Base-by-base conservation (phyloP, 768 basidiomycete genomes). In the Chalciporus pseudorubinellus region DNA sequence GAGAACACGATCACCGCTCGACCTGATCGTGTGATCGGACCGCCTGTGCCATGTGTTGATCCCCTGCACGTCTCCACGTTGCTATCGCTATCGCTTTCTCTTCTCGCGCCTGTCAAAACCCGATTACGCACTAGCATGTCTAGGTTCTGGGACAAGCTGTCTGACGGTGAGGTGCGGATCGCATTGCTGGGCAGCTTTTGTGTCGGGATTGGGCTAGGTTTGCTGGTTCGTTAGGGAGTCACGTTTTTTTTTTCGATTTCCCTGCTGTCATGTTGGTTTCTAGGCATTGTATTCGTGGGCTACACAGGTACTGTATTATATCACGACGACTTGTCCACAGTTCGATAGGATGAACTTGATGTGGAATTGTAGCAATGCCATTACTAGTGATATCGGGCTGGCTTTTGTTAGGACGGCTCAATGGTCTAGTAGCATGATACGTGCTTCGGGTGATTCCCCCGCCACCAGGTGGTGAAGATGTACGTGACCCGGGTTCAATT, bases 11-110 rank as follows among this genome's bases (percentile, higher is more conserved):
- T 59, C 31, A 69, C 57, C 33, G n/a, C 33, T 22, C 58, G 34
- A 48, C 57, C 61, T 22, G 58, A 56, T 34, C 49, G 14, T 46
- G 42, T 20, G 21, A 52, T 56, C 44, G n/a, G 39, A 26, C 50
- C 52, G 18, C 51, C 64, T 13, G 34, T 44, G 13, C 68, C 71
- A n/a, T 63, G 66, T 16, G 77, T 84, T 52, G 86, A 88, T 55
- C 87, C 86, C 1, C 66, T 89, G 14, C 84, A 87, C 62, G 62
- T 87, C 31, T 83, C 85, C 1, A 85, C 84, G 6, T 66, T 88
- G 26, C 13, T 88, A 7, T 60, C 80, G 42, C 78, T 85, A 59
- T 82, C 85, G 1, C 51, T 85, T 22, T 87, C 85, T 9, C 73
- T 87, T 21, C 56, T 87, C 9, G 74, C 72, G 0, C 84, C 84